A percentile compares a stretch with the other conserved stretches of the same genome.
Evolutionary conservation across 2,329 filamentous ascomycete genomes (phyloP).

Genomic region (Verticillium albo-atrum): DNA sequence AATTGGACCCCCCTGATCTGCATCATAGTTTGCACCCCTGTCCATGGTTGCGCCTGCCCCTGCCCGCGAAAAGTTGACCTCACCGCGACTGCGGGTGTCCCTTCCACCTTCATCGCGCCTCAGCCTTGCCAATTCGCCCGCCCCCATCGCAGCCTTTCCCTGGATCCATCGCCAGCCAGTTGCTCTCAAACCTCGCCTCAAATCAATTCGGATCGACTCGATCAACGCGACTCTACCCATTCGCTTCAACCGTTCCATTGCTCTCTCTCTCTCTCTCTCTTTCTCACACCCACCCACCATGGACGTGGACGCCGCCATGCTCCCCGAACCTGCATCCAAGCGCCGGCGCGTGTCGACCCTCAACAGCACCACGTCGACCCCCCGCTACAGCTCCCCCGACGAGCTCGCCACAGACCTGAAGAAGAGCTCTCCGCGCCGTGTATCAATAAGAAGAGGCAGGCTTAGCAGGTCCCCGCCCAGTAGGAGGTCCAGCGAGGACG

Average conservation of each 20-base stretch:
- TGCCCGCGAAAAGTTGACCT: too few species aligned
- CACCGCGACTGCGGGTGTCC: too few species aligned
- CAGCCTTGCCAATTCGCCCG: too few species aligned
- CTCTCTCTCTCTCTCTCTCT: neutral
- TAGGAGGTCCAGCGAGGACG: slow-evolving; percentile 13
- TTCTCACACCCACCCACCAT: neutral
- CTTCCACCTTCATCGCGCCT: too few species aligned
- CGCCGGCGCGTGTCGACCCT: slow-evolving; percentile 32
- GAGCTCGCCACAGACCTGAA: slow-evolving; percentile 19
- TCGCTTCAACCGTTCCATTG: neutral
- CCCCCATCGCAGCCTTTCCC: too few species aligned
- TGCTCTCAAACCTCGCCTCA: too few species aligned
- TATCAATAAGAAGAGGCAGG: slow-evolving; percentile 7
- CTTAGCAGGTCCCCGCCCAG: slow-evolving; percentile 12
- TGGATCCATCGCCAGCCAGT: too few species aligned
- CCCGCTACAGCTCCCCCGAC: slow-evolving; percentile 41
- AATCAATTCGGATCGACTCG: too few species aligned
- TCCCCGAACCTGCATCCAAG: slow-evolving; percentile 31
- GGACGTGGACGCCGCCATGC: slow-evolving; percentile 13
- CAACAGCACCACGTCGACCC: slow-evolving; percentile 33
- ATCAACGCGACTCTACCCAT: too few species aligned
- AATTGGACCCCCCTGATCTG: neutral
- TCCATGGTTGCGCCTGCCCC: neutral
- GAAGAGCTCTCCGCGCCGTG: slow-evolving; percentile 6
- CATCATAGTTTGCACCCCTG: neutral